phyloP scores from a whole-genome alignment of 257 asterid genomes.

The Lycium ferocissimum region DNA sequence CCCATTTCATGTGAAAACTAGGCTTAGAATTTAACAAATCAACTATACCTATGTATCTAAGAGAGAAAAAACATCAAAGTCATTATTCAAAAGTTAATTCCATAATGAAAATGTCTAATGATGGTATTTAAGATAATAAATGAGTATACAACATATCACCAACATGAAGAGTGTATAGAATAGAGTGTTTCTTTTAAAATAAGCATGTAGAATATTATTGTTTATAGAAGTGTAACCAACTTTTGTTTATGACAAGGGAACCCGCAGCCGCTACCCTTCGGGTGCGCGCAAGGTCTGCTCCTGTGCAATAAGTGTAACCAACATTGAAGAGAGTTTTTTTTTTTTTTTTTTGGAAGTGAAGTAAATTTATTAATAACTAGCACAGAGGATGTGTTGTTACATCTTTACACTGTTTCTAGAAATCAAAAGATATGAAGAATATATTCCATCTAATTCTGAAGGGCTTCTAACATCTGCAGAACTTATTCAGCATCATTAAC shows the following conservation, averaged over 20 bases:
- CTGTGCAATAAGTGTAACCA: too few relatives aligned
- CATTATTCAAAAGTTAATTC: neutral
- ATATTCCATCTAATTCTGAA: conserved; percentile 2
- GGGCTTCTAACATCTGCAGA: neutral
- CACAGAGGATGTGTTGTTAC: neutral
- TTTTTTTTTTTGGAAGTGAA: neutral
- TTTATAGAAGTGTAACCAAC: neutral
- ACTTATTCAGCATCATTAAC: conserved; percentile 8
- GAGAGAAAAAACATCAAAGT: neutral
- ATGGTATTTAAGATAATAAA: neutral
- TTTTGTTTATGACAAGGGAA: too few relatives aligned
- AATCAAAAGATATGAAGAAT: neutral
- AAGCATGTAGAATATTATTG: neutral
- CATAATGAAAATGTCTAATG: neutral
- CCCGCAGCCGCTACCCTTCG: too few relatives aligned
- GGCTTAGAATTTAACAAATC: neutral
- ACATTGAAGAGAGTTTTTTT: neutral
- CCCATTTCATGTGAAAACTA: neutral
- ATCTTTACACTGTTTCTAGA: neutral
- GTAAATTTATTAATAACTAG: neutral
- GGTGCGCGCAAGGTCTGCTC: too few relatives aligned
- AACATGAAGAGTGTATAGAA: neutral
- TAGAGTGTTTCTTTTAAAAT: neutral
- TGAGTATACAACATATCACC: neutral
- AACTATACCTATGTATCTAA: neutral